Conservation (phyloP, 2,329 filamentous ascomycete species). For the Geosmithia putterillii region DNA sequence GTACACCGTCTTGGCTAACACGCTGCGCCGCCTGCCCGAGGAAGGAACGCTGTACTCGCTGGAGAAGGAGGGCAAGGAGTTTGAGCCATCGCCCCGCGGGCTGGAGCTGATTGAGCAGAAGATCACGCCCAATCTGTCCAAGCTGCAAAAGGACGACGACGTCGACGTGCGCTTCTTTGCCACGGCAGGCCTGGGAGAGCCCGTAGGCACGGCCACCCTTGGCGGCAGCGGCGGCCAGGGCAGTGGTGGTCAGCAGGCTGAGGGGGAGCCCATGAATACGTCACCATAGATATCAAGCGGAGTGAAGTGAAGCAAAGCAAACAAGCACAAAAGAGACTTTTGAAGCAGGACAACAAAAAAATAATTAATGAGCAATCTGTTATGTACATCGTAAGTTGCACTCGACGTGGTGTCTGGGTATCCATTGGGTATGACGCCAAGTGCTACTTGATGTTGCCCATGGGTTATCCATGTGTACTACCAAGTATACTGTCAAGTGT, state of each 20-base stretch:
- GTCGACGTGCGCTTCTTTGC: slow-evolving; percentile 98
- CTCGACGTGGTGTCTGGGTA: background rate
- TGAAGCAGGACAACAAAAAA: background rate
- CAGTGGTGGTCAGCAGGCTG: slow-evolving; percentile 28
- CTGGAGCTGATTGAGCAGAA: slow-evolving; percentile 75
- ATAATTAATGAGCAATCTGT: background rate
- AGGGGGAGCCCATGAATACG: slow-evolving; percentile 53
- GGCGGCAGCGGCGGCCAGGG: slow-evolving; percentile 1
- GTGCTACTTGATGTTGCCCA: too few species aligned
- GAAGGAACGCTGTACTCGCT: slow-evolving; percentile 75
- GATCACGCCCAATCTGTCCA: slow-evolving; percentile 81
- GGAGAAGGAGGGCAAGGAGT: slow-evolving; percentile 61
- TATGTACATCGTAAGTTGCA: background rate
- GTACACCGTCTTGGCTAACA: slow-evolving; percentile 78
- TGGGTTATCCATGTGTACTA: too few species aligned
- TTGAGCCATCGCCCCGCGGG: slow-evolving; percentile 55
- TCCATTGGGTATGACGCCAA: too few species aligned
- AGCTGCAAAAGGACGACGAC: slow-evolving; percentile 93
- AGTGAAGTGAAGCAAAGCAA: slow-evolving; percentile 3
- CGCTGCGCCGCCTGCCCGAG: slow-evolving; percentile 82
- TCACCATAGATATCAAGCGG: slow-evolving; percentile 48
- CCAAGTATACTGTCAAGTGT: too few species aligned
- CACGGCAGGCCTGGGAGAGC: slow-evolving; percentile 65
- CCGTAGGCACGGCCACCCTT: slow-evolving; percentile 22
- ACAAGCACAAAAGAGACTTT: background rate